Conservation (phyloP, 129 eudicot species). For the Pseudognaphalium luteoalbum region DNA sequence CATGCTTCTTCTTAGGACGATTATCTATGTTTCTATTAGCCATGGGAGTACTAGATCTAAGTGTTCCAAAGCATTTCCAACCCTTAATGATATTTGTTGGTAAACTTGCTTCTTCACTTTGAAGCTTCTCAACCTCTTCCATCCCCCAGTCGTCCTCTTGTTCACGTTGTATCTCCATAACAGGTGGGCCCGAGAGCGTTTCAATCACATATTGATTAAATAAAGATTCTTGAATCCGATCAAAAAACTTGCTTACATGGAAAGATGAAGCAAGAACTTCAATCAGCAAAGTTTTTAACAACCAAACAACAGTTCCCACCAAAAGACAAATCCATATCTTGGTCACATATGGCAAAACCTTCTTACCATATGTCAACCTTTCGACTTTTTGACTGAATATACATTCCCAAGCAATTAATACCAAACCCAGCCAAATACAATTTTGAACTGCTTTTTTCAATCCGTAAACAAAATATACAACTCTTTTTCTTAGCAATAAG, state of each 20-base stretch:
- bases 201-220: conserved; percentile 58
- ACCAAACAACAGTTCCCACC: conserved; percentile 58
- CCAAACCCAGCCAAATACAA: conserved; percentile 45
- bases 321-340: conserved; percentile 48
- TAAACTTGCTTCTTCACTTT: conserved; percentile 36
- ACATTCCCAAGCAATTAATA: conserved; percentile 47
- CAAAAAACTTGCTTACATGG: conserved; percentile 57
- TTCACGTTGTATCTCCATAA: conserved; percentile 36
- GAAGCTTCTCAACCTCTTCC: conserved; percentile 45
- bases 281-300: conserved; percentile 45
- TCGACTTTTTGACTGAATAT: conserved; percentile 41
- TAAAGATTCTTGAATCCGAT: conserved; percentile 60
- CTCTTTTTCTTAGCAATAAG: conserved; percentile 60
- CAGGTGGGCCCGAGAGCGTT: conserved; percentile 42
- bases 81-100: conserved; percentile 46
- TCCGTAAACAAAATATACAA: conserved; percentile 60
- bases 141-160: conserved; percentile 43
- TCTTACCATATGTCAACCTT: conserved; percentile 34
- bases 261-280: conserved; percentile 56
- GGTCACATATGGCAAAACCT: conserved; percentile 42
- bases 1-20: conserved; percentile 36
- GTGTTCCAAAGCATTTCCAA: conserved; percentile 39
- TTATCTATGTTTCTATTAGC: conserved; percentile 11
- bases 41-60: conserved; percentile 22
- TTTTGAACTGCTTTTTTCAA: conserved; percentile 50